phyloP scores from a whole-genome alignment of 495 filamentous ascomycete genomes.

The Acidomyces sp. region DNA sequence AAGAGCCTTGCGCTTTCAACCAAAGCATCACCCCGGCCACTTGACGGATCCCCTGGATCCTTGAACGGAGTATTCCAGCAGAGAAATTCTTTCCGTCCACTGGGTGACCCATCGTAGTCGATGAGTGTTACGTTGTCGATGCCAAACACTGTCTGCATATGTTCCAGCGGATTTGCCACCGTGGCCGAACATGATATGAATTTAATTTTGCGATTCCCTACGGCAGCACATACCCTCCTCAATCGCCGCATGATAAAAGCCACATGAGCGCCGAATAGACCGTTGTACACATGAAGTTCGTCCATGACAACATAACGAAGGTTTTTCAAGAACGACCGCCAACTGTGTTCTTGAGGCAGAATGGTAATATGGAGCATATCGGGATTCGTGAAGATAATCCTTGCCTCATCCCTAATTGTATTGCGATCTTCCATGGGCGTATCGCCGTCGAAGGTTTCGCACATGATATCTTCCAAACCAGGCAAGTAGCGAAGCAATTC shows the following conservation, averaged over 20 bases:
- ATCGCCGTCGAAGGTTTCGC: conserved; percentile 95
- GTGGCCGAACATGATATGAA: conserved; percentile 98
- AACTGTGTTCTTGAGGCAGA: conserved; percentile 77
- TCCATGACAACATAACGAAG: conserved; percentile 74
- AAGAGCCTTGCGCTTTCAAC: conserved; percentile 79
- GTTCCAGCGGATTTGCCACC: conserved; percentile 81
- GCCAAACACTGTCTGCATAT: conserved; percentile 92
- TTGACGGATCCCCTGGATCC: conserved; percentile 74
- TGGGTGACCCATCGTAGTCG: conserved; percentile 87
- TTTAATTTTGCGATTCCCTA: conserved; percentile 77
- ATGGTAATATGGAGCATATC: conserved; percentile 97
- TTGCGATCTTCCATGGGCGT: conserved; percentile 71
- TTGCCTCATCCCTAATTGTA: conserved; percentile 69
- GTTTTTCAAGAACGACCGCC: conserved; percentile 80
- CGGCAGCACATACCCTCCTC: conserved; percentile 74
- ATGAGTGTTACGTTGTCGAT: conserved; percentile 62
- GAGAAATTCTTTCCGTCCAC: conserved; percentile 86
- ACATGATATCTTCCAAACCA: conserved; percentile 56
- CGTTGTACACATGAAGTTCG: conserved; percentile 90
- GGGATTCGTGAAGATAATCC: conserved; percentile 95
- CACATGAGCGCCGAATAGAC: conserved; percentile 84
- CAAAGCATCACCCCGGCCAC: conserved; percentile 70
- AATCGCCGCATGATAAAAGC: conserved; percentile 89
- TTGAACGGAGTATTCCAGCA: conserved; percentile 98
- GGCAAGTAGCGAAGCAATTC: conserved; percentile 72